Base-by-base conservation (phyloP, 83 land plant species). In the Thuja plicata region DNA sequence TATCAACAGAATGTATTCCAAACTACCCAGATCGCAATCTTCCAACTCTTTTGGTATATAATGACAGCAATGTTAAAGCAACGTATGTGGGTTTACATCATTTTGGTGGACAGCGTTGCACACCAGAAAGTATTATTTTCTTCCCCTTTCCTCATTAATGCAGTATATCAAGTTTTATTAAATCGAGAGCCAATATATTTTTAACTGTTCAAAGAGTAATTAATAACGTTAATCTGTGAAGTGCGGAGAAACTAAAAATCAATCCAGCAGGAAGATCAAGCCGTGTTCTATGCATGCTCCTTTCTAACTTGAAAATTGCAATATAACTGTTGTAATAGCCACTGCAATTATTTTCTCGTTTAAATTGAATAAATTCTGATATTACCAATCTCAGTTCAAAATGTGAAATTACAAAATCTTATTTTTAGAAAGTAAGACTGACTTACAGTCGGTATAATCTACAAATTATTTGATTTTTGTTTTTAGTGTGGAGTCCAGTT, bases 1-100 rank as follows among this genome's bases (percentile, higher is more conserved):
- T 98, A 52, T 97, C 99, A 27, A 98, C 99, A 12, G 99, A 98
- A 17, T 98, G 99, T 92, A 98, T 98, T 43, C 96, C 96, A 8
- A 96, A 98, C 89, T 98, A 96, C 89, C 99, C 99, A 27, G 99
- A 98, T 90, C 91, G 91, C 62, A 97, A 96, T 89, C 93, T 98
- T 85, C 99, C 99, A 50, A 97, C 99, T 32, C 83, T 98, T 27
- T 86, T 97, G 70, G 94, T 98, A 71, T 98, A 98, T 90, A 98
- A 98, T 86, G 93, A 91, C 62, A 90, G 96, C 76, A 94, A 95
- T 60, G 96, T 96, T 11, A 98, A 98, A 94, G 99, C 95, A 78
- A 97, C 94, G 62, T 91, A 94, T 88, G 99, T 94, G 27, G 99
- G 99, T 40, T 84, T 95, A 91, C 94, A 91, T 86, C 91, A 92